A percentile compares a stretch with the other conserved stretches of the same genome.
phyloP scores from a whole-genome alignment of 306 rosid genomes.

The Parietaria judaica region DNA sequence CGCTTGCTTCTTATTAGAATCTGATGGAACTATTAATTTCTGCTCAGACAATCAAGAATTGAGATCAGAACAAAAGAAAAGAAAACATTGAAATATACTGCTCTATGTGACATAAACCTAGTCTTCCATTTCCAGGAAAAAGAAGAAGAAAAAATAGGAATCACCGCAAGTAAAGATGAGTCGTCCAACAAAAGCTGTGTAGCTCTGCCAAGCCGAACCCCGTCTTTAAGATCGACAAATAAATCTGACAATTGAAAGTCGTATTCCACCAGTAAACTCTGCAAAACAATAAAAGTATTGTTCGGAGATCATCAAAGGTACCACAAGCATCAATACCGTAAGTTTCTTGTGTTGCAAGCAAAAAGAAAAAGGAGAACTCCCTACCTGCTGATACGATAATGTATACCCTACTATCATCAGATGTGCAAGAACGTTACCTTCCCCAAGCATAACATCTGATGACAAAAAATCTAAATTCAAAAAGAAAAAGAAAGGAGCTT shows the following conservation, averaged over 20 bases:
- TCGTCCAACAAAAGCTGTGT: constrained; percentile 72
- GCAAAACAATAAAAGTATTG: constrained; percentile 21
- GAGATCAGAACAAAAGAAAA: constrained; percentile 24
- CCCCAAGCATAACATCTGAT: constrained; percentile 83
- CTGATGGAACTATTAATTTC: constrained; percentile 83
- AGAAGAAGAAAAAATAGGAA: constrained; percentile 2
- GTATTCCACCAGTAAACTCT: constrained; percentile 70
- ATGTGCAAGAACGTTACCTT: constrained; percentile 82
- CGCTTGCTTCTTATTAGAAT: constrained; percentile 60
- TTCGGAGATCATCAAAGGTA: not conserved
- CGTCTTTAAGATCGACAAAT: constrained; percentile 80
- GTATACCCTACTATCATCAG: constrained; percentile 71
- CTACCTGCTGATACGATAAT: constrained; percentile 71
- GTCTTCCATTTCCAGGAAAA: constrained; percentile 8
- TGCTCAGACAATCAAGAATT: constrained; percentile 32
- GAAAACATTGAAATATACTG: constrained; percentile 1
- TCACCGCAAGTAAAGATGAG: constrained; percentile 68
- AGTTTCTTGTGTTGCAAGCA: constrained; percentile 8
- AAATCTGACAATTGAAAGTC: constrained; percentile 67
- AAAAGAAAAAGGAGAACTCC: constrained; percentile 18
- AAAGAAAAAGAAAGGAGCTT: constrained; percentile 26
- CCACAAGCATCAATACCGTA: not conserved
- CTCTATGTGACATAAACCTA: constrained; percentile 6
- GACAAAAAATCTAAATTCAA: constrained; percentile 70
- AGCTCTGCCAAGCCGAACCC: constrained; percentile 74